A percentile compares a stretch with the other conserved stretches of the same genome.
Conservation (phyloP, 176 grass and related monocot genomes). For the Oryza australiensis region DNA sequence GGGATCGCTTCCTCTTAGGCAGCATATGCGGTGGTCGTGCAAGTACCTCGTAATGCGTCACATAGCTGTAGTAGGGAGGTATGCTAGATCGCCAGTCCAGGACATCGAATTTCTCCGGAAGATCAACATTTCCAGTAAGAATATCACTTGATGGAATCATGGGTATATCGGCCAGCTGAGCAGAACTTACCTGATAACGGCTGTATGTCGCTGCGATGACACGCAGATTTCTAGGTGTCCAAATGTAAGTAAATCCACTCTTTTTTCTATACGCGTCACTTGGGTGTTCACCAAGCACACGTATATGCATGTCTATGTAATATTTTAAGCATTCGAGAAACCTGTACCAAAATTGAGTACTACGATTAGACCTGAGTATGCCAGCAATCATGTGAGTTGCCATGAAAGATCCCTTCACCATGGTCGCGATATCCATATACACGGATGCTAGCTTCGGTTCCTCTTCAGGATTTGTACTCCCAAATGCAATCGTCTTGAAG, state of each 20-base stretch:
- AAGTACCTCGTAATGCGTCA: not conserved
- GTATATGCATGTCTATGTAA: not conserved
- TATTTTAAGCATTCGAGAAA: not conserved
- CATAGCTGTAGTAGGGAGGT: not conserved
- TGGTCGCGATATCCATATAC: not conserved
- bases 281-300: not conserved
- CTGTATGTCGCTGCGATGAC: not conserved
- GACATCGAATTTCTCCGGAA: not conserved
- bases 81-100: not conserved
- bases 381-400: rapidly evolving
- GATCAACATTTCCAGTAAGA: not conserved
- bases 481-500: constrained; percentile 14
- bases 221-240: not conserved
- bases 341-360: not conserved
- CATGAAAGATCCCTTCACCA: not conserved
- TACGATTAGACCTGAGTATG: not conserved
- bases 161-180: not conserved
- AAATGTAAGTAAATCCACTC: not conserved
- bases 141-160: not conserved
- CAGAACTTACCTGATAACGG: not conserved
- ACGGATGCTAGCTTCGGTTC: not conserved
- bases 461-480: not conserved
- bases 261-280: not conserved
- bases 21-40: not conserved
- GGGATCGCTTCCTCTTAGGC: not conserved